phyloP scores from a whole-genome alignment of 371 early-diverging fungal genomes.

The Saksenaea vasiformis region DNA sequence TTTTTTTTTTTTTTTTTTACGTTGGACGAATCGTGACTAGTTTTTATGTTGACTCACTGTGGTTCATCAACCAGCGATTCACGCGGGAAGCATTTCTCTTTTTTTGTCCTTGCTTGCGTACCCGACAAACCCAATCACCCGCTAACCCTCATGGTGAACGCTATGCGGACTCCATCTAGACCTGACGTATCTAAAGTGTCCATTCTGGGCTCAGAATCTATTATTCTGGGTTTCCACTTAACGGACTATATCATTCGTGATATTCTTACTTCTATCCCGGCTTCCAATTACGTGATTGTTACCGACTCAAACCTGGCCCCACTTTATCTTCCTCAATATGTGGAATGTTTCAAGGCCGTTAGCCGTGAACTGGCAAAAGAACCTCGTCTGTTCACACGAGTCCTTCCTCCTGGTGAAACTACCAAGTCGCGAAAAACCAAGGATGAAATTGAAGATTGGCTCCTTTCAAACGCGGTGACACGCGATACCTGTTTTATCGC shows the following conservation, averaged over 20 bases:
- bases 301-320: conserved; percentile 87
- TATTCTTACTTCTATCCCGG: conserved; percentile 71
- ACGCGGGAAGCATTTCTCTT: not conserved
- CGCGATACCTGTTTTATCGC: conserved; percentile 94
- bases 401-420: conserved; percentile 90
- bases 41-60: conserved; percentile 13
- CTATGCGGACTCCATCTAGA: conserved; percentile 9
- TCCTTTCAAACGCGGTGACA: conserved; percentile 83
- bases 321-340: conserved; percentile 69
- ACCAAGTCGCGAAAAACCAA: conserved; percentile 90
- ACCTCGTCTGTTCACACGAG: conserved; percentile 77
- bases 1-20: not conserved
- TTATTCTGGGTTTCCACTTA: conserved; percentile 85
- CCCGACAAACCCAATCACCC: not conserved
- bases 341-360: conserved; percentile 45
- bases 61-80: not conserved
- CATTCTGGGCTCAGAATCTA: conserved; percentile 86
- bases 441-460: conserved; percentile 90
- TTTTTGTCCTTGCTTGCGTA: conserved; percentile 3
- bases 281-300: conserved; percentile 86
- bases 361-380: conserved; percentile 22
- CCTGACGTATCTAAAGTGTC: conserved; percentile 75
- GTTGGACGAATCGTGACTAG: not conserved
- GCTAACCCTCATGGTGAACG: conserved; percentile 9
- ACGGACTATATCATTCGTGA: conserved; percentile 76